Base-by-base conservation (phyloP, 1,139 yeast species). In the Scheffersomyces cryptocercus region DNA sequence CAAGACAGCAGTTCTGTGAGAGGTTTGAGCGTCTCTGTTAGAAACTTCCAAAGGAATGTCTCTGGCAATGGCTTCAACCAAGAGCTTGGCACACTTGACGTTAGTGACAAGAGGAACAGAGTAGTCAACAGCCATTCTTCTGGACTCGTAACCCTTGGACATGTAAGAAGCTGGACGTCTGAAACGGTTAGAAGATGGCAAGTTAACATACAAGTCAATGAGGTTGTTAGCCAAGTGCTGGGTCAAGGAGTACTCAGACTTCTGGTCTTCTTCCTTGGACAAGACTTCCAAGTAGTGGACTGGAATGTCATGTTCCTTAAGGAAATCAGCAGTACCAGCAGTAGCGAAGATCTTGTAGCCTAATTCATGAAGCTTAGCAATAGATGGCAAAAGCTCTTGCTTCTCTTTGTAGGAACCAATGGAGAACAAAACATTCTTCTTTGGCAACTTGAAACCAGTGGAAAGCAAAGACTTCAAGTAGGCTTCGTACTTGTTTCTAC, bases 111-210 rank as follows among this genome's bases (percentile, higher is more conserved):
- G 79, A 42, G 99, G 99, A 64, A 95, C 88, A 42, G 97, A 91
- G 66, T 88, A 95, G 70, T 95, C 99, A 54, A 95, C 98, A 55
- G 99, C 99, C 98, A 95, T 88, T 78, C 99, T 95, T 79, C 99
- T 95, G 43, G 98, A 88, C 70, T 84, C 85, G 79, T 95, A 95
- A 67, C 99, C 99, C 75, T 88, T 90, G 31, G 97, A 88, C 81
- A 93, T 90, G 72, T 93, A 95, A 49, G 93, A 88, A 44, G 99
- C 97, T 49, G 99, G 99, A 73, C 99, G 90, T 68, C 99, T 88
- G 84, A 89, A 93, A 66, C 97, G 81, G 78, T 95, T 95, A 45
- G 96, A 78, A 52, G 98, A 91, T 53, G 99, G 99, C 73, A 95
- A 77, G 73, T 95, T 95, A 72, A 95, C 85, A 79, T 95, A 95